Conservation (phyloP, 2,329 filamentous ascomycete genomes). For the Diaporthe ilicicola region DNA sequence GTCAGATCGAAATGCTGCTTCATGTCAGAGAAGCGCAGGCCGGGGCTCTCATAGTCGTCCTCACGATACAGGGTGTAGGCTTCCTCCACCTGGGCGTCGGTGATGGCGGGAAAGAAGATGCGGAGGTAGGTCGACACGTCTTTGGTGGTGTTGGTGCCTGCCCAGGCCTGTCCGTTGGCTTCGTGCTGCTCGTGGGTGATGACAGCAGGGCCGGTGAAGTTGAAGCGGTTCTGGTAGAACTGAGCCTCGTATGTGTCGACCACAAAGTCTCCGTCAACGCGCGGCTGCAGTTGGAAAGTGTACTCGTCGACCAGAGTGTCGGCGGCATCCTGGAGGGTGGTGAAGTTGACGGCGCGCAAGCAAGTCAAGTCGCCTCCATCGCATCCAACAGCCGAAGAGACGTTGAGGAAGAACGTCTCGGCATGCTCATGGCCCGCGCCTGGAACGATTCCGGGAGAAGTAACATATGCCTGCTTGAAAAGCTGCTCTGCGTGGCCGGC, state of each 20-base stretch:
- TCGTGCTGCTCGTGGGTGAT: conserved; percentile 48
- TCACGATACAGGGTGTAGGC: conserved; percentile 43
- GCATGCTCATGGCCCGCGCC: conserved; percentile 46
- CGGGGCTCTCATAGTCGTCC: conserved; percentile 44
- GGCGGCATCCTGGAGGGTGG: conserved; percentile 38
- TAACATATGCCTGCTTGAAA: conserved; percentile 47
- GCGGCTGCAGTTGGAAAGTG: conserved; percentile 46
- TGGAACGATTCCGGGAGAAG: conserved; percentile 46
- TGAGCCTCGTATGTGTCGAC: conserved; percentile 47
- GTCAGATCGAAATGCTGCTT: conserved; percentile 46
- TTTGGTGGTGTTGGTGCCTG: conserved; percentile 43
- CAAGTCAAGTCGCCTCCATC: conserved; percentile 41
- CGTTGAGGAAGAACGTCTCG: conserved; percentile 37
- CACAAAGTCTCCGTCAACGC: conserved; percentile 46
- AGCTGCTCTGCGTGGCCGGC: conserved; percentile 53
- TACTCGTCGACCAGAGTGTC: conserved; percentile 39
- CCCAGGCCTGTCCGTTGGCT: conserved; percentile 41
- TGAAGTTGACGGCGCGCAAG: conserved; percentile 39
- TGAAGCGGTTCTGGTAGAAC: conserved; percentile 47
- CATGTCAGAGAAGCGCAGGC: conserved; percentile 47
- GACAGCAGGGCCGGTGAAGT: conserved; percentile 45
- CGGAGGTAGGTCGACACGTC: conserved; percentile 43
- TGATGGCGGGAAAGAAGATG: conserved; percentile 46
- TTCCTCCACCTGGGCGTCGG: conserved; percentile 43
- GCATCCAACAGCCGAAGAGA: conserved; percentile 38